These are phyloP conservation scores for Glebionis coronaria DNA, from an alignment of 129 eudicot species.

Conservation along the genomic window DNA sequence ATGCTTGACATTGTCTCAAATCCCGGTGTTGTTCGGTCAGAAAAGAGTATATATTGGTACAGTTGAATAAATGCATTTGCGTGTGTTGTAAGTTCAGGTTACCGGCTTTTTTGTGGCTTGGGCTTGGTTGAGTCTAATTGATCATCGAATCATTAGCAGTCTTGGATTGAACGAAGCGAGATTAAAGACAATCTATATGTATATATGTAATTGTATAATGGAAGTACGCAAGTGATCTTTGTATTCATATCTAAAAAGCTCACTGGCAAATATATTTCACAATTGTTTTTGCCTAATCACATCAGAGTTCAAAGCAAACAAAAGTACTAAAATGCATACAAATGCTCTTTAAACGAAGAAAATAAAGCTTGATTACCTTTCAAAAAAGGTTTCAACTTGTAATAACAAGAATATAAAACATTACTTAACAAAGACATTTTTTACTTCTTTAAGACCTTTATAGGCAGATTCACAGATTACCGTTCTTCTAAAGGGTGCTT, in stretches of 20 bases:
- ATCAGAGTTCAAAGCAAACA: too few species aligned
- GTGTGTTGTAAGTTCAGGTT: not conserved
- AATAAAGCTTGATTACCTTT: too few species aligned
- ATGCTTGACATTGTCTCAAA: constrained; percentile 85
- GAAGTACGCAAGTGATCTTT: not conserved
- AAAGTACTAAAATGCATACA: too few species aligned
- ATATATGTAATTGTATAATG: constrained; percentile 12
- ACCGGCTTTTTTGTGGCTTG: constrained; percentile 14
- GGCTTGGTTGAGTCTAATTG: not conserved
- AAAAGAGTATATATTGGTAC: constrained; percentile 28
- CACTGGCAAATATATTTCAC: not conserved
- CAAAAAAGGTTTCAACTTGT: not conserved
- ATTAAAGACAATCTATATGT: too few species aligned
- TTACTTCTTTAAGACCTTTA: too few species aligned
- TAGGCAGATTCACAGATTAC: too few species aligned
- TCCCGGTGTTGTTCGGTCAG: constrained; percentile 57
- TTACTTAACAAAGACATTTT: too few species aligned
- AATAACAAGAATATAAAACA: too few species aligned
- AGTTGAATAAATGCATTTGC: constrained; percentile 15
- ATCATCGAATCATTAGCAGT: not conserved
- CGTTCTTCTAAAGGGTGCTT: too few species aligned
- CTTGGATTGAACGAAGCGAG: not conserved
- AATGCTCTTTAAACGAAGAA: too few species aligned
- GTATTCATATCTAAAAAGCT: not conserved
- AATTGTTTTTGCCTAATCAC: not conserved